Evolutionary conservation across 208 protist species (phyloP), one percentile per base, ranked within the genome.

Genomic region (Acanthamoeba divionensis): DNA sequence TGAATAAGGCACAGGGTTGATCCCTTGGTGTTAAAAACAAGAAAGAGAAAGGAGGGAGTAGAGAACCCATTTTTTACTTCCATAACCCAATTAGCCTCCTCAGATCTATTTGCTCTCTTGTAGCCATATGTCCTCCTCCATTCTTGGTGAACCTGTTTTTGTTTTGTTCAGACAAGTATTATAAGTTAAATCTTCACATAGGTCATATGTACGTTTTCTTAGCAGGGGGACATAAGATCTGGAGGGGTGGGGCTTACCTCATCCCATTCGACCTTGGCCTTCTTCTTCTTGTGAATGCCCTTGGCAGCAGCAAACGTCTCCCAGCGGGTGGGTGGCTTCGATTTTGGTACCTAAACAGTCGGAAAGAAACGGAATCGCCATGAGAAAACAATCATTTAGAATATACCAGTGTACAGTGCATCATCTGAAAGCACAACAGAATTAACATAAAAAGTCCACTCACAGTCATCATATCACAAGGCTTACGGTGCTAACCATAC

Each of bases 211-310:
- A n/a, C n/a, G n/a, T n/a, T n/a, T n/a, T n/a, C n/a, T n/a, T n/a
- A n/a, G n/a, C n/a, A n/a, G n/a, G n/a, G n/a, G n/a, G n/a, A n/a
- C n/a, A n/a, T n/a, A n/a, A n/a, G n/a, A n/a, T n/a, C n/a, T n/a
- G n/a, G n/a, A n/a, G n/a, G n/a, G n/a, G 8, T 4, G 18, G 10
- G 26, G 15, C 71, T 29, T 54, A 82, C 71, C 71, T 87, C 79
- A 57, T 87, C 79, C 79, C 79, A 87, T 18, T 69, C 79, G 54
- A 87, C 41, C 79, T 87, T 87, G 79, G 63, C 54, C 79, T 87
- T 87, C 79, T 87, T 87, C 13, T 31, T 44, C 79, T 87, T 87
- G 15, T 87, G 79, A 15, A 87, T 87, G 79, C 79, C 79, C 79
- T 87, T 87, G 18, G 50, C 10, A 15, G 24, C 36, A 29, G 79